A percentile compares a stretch with the other conserved stretches of the same genome.
phyloP scores from a whole-genome alignment of 2,329 filamentous ascomycete species.

The Arthrobotrys conoides region DNA sequence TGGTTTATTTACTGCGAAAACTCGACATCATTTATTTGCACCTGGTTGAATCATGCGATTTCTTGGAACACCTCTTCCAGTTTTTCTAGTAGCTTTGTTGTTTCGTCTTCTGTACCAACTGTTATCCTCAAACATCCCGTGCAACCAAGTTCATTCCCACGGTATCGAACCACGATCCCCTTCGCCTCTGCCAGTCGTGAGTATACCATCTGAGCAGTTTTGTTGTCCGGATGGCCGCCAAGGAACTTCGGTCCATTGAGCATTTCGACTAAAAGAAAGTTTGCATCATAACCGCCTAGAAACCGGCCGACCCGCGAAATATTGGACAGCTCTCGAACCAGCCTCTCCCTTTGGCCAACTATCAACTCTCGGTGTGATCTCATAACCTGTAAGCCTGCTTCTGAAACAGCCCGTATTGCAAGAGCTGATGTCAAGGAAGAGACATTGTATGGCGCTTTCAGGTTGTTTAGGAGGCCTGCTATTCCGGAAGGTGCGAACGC shows the following conservation, averaged over 20 bases:
- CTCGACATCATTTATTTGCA: not conserved
- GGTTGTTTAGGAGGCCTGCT: conserved; percentile 84
- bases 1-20: not conserved
- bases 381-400: conserved; percentile 81
- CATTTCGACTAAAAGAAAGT: conserved; percentile 93
- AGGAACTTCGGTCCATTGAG: conserved; percentile 73
- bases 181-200: conserved; percentile 85
- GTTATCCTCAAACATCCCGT: conserved; percentile 90
- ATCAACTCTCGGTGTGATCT: conserved; percentile 78
- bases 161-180: conserved; percentile 92
- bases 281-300: conserved; percentile 83
- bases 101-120: conserved; percentile 89
- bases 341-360: conserved; percentile 80
- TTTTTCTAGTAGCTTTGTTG: conserved; percentile 81
- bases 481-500: conserved; percentile 84
- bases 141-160: conserved; percentile 93
- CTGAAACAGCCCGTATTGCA: conserved; percentile 79
- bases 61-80: conserved; percentile 72
- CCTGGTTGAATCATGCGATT: conserved; percentile 48
- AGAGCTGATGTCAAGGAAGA: conserved; percentile 87
- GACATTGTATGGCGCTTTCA: conserved; percentile 98
- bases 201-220: conserved; percentile 83
- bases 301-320: conserved; percentile 85
- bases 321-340: conserved; percentile 80
- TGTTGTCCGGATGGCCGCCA: conserved; percentile 81